Evolutionary conservation across 73 alveolate genomes (phyloP), one percentile per base, ranked within the genome.

Genomic region (Paramecium bursaria): DNA sequence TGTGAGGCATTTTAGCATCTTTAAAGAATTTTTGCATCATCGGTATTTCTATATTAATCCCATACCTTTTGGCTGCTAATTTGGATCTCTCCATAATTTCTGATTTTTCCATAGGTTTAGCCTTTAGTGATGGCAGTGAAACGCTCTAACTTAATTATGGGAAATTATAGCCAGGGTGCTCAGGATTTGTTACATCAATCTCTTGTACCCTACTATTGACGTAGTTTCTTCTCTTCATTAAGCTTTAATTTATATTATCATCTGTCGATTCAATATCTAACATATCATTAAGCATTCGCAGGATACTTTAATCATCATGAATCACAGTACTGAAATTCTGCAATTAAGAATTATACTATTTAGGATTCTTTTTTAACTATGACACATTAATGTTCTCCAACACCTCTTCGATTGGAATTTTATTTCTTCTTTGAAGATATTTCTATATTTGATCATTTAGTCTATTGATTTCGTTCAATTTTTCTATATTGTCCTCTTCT

Each of bases 271-370:
- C 82, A n/a, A 26, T 42, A 25, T 67, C 26, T 11, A 67, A 15
- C 82, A 67, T 67, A 0, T 67, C 82, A 67, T 67, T 67, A 11
- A 67, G 19, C 82, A 67, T 67, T 39, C 55, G 19, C 50, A 67
- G 4, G 44, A 67, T 42, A 2, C 35, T n/a, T 67, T 42, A 7
- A 67, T 67, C 82, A 15, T 67, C 82, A 67, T 67, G 82, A 19
- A 67, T 25, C 13, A 67, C 55, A 15, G 82, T 67, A 42, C 82
- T 67, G 44, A 39, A 67, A 6, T 67, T 67, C 44, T 67, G 44
- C 26, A 67, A 19, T 4, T 17, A 30, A 21, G 82, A 67, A 10
- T 35, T 67, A 17, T 67, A 67, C 6, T 39, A 10, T 21, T 2
- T 35, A n/a, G 42, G 33, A 39, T 67, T 15, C 33, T n/a, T 67